Percentiles rank a stretch among this genome's conserved stretches.
Conservation (phyloP, 2,329 filamentous ascomycete species). For the Stemphylium vesicarium region DNA sequence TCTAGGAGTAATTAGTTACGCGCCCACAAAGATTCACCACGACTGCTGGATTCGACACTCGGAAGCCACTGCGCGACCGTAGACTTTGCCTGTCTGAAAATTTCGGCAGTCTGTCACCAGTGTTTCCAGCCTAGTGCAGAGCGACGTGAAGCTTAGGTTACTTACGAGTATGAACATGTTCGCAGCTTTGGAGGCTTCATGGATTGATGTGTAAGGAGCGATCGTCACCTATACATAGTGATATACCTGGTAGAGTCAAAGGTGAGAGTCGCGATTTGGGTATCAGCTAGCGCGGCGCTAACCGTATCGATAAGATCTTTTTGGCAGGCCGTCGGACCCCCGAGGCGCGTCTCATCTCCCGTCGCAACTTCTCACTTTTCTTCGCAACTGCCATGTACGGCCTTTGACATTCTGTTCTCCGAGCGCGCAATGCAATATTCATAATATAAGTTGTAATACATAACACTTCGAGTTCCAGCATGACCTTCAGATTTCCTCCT, state of each 20-base stretch:
- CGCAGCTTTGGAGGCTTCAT: slow-evolving; percentile 29
- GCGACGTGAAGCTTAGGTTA: neutral
- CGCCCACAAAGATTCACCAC: neutral
- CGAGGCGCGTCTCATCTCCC: slow-evolving; percentile 20
- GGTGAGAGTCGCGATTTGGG: slow-evolving; percentile 7
- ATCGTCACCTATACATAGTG: slow-evolving; percentile 24
- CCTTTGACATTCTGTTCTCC: neutral
- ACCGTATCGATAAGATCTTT: slow-evolving; percentile 29
- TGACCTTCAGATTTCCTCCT: slow-evolving; percentile 56
- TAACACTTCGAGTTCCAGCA: slow-evolving; percentile 3
- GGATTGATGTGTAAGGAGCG: slow-evolving; percentile 21
- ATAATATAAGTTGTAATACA: neutral
- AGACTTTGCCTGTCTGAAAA: neutral
- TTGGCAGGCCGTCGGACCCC: slow-evolving; percentile 12
- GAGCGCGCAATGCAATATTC: neutral
- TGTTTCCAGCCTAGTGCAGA: neutral
- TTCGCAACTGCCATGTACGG: neutral
- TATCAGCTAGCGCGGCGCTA: slow-evolving; percentile 20
- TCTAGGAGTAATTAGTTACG: slow-evolving; percentile 59
- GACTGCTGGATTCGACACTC: no score
- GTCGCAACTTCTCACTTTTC: neutral
- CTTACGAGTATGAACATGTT: slow-evolving; percentile 52
- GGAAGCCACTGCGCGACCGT: neutral
- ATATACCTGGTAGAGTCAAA: slow-evolving; percentile 1
- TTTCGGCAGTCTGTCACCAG: slow-evolving; percentile 6